These are phyloP conservation scores for Pythium rhizo-oryzae DNA, from an alignment of 352 stramenopile genomes.

Conservation along the genomic window DNA sequence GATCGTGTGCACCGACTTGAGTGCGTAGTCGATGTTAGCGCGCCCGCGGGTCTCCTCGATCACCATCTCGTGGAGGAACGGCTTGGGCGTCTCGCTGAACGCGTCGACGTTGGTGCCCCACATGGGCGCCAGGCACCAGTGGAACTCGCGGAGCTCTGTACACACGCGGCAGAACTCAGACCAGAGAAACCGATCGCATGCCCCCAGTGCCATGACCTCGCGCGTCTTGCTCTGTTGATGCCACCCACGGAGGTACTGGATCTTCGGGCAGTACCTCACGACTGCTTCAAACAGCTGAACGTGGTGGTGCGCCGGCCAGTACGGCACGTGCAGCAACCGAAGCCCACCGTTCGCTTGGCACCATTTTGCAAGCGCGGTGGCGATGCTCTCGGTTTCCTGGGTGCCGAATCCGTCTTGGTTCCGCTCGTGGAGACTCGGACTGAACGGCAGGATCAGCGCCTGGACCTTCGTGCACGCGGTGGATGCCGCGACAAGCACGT, in stretches of 20 bases:
- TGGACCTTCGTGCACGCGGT: slow-evolving; percentile 1
- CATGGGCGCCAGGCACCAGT: slow-evolving; percentile 11
- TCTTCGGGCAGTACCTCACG: not conserved
- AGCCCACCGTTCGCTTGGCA: slow-evolving; percentile 12
- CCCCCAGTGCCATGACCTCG: not conserved
- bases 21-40: slow-evolving; percentile 1
- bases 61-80: not conserved
- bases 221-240: not conserved
- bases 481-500: slow-evolving; percentile 6
- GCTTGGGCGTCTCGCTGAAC: slow-evolving; percentile 1
- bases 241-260: slow-evolving; percentile 9
- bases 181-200: slow-evolving; percentile 1
- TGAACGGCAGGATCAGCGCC: slow-evolving; percentile 8
- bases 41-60: slow-evolving; percentile 10
- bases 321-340: slow-evolving; percentile 12
- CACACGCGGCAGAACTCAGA: slow-evolving; percentile 9
- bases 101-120: slow-evolving; percentile 1
- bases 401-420: not conserved
- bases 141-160: slow-evolving; percentile 13
- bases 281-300: slow-evolving; percentile 5
- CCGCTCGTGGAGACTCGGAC: not conserved
- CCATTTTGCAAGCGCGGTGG: slow-evolving; percentile 4
- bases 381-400: not conserved
- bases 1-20: slow-evolving; percentile 2
- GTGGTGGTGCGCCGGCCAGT: slow-evolving; percentile 3